phyloP scores from a whole-genome alignment of 108 stramenopile species.

The Cyclotella atomus region DNA sequence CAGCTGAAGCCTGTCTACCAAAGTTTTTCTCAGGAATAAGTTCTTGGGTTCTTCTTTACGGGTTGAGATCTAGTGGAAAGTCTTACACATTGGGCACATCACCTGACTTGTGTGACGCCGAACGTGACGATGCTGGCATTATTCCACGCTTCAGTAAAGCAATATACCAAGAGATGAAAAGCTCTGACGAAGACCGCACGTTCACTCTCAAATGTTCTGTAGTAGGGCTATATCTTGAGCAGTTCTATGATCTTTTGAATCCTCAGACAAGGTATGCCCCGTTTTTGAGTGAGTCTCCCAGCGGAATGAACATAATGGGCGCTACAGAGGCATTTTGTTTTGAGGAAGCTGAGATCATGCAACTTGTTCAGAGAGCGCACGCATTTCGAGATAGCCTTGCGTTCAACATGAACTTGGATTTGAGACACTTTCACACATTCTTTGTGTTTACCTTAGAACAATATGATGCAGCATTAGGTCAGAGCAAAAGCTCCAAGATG shows the following conservation, averaged over 20 bases:
- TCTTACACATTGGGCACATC: constrained; percentile 10
- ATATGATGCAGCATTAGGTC: not conserved
- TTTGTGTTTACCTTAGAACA: constrained; percentile 11
- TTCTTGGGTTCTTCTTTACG: constrained; percentile 9
- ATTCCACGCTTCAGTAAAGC: not conserved
- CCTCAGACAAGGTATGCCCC: constrained; percentile 10
- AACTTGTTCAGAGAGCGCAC: constrained; percentile 6
- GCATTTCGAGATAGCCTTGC: constrained; percentile 6
- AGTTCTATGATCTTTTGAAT: constrained; percentile 14
- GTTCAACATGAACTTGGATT: constrained; percentile 1
- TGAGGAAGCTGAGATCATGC: constrained; percentile 11
- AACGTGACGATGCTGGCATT: not conserved
- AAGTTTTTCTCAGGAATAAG: constrained; percentile 15
- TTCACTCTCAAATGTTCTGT: constrained; percentile 11
- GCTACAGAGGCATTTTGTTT: constrained; percentile 21
- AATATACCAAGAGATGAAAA: not conserved
- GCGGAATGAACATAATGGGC: constrained; percentile 2
- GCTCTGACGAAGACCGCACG: not conserved
- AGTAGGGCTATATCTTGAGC: constrained; percentile 11
- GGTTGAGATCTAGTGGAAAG: constrained; percentile 19
- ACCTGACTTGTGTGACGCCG: not conserved
- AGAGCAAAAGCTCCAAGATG: not conserved
- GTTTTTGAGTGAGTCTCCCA: constrained; percentile 5
- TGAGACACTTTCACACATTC: constrained; percentile 14
- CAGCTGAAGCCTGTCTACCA: constrained; percentile 10